phyloP scores from a whole-genome alignment of 129 eudicot genomes.

The Silybum marianum region DNA sequence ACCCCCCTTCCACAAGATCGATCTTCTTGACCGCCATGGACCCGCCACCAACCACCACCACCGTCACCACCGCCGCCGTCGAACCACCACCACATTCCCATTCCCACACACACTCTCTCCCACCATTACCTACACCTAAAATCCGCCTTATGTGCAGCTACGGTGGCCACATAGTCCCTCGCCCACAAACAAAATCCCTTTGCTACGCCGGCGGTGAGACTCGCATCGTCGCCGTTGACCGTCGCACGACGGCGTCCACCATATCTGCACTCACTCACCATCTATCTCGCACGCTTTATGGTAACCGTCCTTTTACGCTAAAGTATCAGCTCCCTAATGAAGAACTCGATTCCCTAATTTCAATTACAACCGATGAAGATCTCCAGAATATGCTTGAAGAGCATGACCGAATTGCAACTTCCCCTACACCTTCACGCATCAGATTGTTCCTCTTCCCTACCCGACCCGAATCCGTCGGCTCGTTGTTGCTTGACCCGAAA shows the following conservation, averaged over 20 bases:
- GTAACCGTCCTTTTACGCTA: constrained; percentile 61
- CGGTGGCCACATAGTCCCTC: constrained; percentile 86
- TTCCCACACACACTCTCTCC: constrained; percentile 33
- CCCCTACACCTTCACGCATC: constrained; percentile 55
- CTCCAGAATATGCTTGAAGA: constrained; percentile 78
- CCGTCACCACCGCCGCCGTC: constrained; percentile 30
- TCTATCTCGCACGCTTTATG: constrained; percentile 51
- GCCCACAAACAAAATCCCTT: constrained; percentile 72
- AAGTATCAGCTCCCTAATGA: constrained; percentile 86
- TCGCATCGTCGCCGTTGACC: constrained; percentile 86
- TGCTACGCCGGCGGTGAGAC: constrained; percentile 85
- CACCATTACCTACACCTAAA: constrained; percentile 49
- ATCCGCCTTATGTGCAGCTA: constrained; percentile 88
- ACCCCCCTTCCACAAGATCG: constrained; percentile 20
- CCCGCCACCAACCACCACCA: constrained; percentile 27
- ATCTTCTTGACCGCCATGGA: constrained; percentile 23
- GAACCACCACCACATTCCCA: constrained; percentile 28
- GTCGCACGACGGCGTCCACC: constrained; percentile 57
- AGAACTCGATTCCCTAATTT: constrained; percentile 71
- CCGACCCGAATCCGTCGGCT: constrained; percentile 50
- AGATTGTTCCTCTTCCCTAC: constrained; percentile 70
- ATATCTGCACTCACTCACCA: constrained; percentile 53
- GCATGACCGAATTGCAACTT: constrained; percentile 49
- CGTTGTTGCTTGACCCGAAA: constrained; percentile 60
- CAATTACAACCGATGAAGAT: constrained; percentile 77